Evolutionary conservation across 2,329 filamentous ascomycete species (phyloP).

Genomic region (Stachybotrys chartarum): DNA sequence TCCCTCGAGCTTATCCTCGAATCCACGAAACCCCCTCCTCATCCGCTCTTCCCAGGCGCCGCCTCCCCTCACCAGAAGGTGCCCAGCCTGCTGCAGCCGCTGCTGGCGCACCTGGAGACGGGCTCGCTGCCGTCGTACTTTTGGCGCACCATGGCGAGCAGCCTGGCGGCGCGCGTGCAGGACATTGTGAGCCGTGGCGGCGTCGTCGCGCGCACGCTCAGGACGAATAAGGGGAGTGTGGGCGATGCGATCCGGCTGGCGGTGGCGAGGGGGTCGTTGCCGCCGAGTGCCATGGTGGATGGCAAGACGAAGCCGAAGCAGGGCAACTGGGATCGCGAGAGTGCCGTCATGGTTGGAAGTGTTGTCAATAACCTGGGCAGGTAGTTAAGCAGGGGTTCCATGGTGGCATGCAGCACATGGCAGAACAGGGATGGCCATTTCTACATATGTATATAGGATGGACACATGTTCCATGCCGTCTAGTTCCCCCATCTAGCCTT

Average conservation of each 20-base stretch:
- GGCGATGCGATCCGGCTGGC: constrained; percentile 75
- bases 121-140: constrained; percentile 84
- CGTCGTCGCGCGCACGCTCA: constrained; percentile 73
- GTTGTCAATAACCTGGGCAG: constrained; percentile 55
- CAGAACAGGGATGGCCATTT: neutral
- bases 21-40: constrained; percentile 56
- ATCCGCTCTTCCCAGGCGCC: constrained; percentile 51
- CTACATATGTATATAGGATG: too few relatives aligned
- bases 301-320: constrained; percentile 37
- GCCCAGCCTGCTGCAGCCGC: constrained; percentile 57
- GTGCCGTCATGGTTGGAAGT: constrained; percentile 88
- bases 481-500: too few relatives aligned
- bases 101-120: constrained; percentile 77
- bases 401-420: neutral
- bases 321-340: constrained; percentile 77
- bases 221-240: constrained; percentile 66
- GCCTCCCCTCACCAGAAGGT: constrained; percentile 22
- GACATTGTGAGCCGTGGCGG: constrained; percentile 81
- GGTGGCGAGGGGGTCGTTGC: constrained; percentile 68
- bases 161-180: constrained; percentile 68
- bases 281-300: constrained; percentile 48
- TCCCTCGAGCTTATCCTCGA: constrained; percentile 74
- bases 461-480: too few relatives aligned
- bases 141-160: constrained; percentile 81
- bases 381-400: constrained; percentile 3